A percentile compares a stretch with the other conserved stretches of the same genome.
Evolutionary conservation across 495 filamentous ascomycete genomes (phyloP).

Genomic region (Aspergillus mulundensis): DNA sequence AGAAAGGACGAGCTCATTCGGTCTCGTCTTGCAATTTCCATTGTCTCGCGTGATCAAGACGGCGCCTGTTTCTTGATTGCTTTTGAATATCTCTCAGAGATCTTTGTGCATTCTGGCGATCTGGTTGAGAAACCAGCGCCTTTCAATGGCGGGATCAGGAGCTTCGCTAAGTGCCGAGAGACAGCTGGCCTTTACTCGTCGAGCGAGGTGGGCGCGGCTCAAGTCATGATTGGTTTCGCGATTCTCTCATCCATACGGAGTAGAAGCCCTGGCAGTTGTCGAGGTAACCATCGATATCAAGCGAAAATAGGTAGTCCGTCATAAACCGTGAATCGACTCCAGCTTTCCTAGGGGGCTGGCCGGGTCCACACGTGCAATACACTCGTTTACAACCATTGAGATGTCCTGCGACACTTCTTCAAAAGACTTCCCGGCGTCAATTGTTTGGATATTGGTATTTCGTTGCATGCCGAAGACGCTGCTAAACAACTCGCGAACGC

Average conservation of each 20-base stretch:
- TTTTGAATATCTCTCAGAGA: too few relatives aligned
- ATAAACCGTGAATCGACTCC: slow-evolving; percentile 7
- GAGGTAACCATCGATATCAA: neutral
- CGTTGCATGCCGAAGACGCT: slow-evolving; percentile 37
- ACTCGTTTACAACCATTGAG: slow-evolving; percentile 49
- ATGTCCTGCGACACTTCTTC: slow-evolving; percentile 59
- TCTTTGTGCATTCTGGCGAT: too few relatives aligned
- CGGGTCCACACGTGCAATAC: slow-evolving; percentile 33
- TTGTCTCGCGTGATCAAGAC: too few relatives aligned
- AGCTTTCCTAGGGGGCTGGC: slow-evolving; percentile 40
- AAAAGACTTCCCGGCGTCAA: slow-evolving; percentile 52
- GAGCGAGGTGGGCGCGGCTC: neutral
- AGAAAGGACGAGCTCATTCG: too few relatives aligned
- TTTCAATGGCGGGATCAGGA: too few relatives aligned
- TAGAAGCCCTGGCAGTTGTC: neutral
- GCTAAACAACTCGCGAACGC: slow-evolving; percentile 70
- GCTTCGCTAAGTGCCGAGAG: too few relatives aligned
- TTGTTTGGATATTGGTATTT: slow-evolving; percentile 31
- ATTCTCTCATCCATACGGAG: neutral
- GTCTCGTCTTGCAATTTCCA: too few relatives aligned
- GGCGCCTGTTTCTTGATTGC: too few relatives aligned
- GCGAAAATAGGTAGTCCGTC: too few relatives aligned
- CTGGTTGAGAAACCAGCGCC: neutral
- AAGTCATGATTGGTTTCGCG: neutral
- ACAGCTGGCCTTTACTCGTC: too few relatives aligned